These are phyloP conservation scores for Jamesozyma gamospora DNA, from an alignment of 805 yeast species.

Conservation along the genomic window DNA sequence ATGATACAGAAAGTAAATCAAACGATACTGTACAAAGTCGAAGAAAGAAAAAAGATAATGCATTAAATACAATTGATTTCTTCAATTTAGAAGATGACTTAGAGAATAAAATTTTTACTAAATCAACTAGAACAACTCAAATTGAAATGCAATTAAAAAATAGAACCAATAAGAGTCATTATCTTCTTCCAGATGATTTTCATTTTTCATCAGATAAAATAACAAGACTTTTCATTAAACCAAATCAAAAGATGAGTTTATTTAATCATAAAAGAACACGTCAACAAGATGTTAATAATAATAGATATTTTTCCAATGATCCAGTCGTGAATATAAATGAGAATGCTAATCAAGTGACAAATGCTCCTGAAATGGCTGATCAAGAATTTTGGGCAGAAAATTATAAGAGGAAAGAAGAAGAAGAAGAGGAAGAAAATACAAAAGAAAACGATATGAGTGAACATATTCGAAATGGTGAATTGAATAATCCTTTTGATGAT, in stretches of 20 bases:
- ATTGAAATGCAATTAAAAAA: conserved; percentile 36
- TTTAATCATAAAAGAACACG: conserved; percentile 11
- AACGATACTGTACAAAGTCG: conserved; percentile 6
- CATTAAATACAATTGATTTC: conserved; percentile 37
- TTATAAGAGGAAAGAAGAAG: conserved; percentile 36
- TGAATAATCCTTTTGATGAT: conserved; percentile 32
- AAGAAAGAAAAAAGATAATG: conserved; percentile 26
- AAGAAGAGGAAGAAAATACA: conserved; percentile 18
- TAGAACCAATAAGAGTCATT: conserved; percentile 33
- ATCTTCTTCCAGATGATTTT: conserved; percentile 61
- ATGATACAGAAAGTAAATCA: neutral
- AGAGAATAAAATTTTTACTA: conserved; percentile 34
- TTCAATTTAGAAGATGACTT: conserved; percentile 29
- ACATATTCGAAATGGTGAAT: conserved; percentile 13
- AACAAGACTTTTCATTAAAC: conserved; percentile 60
- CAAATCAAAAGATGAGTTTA: conserved; percentile 37
- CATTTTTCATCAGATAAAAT: conserved; percentile 62
- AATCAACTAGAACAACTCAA: conserved; percentile 20
- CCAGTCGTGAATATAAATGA: neutral
- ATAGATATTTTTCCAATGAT: neutral
- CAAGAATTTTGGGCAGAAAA: conserved; percentile 66
- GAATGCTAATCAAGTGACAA: conserved; percentile 7
- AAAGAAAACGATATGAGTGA: conserved; percentile 22
- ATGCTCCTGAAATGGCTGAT: conserved; percentile 38
- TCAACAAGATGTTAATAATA: conserved; percentile 3